These are phyloP conservation scores for Pseudogymnoascus sp. DNA, from an alignment of 2,329 filamentous ascomycete genomes.

Conservation along the genomic window DNA sequence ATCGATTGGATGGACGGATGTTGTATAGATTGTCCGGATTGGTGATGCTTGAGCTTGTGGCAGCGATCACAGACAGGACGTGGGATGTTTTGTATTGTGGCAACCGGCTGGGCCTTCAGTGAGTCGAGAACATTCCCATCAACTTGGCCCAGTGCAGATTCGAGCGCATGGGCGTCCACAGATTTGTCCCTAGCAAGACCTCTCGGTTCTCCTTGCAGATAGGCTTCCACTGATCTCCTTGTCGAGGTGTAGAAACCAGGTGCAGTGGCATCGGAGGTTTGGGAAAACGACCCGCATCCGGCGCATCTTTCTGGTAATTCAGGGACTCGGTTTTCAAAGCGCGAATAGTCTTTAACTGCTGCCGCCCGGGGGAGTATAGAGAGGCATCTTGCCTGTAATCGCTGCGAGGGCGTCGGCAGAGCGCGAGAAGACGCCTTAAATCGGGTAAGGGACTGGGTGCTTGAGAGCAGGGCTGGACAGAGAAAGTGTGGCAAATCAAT, in stretches of 20 bases:
- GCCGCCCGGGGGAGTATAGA: neutral
- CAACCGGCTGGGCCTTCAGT: constrained; percentile 1
- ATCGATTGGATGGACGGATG: constrained; percentile 78
- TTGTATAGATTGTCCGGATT: constrained; percentile 60
- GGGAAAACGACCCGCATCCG: constrained; percentile 59
- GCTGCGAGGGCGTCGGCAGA: neutral
- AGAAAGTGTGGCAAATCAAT: constrained; percentile 41
- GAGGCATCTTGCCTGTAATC: neutral
- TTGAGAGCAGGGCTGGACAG: constrained; percentile 35
- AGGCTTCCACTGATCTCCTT: constrained; percentile 45
- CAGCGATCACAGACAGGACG: constrained; percentile 77
- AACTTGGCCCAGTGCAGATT: constrained; percentile 1
- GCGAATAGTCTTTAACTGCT: neutral
- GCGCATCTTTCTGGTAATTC: constrained; percentile 50
- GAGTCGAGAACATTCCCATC: neutral
- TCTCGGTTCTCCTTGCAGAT: constrained; percentile 30
- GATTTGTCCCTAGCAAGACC: neutral
- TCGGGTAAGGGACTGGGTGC: neutral
- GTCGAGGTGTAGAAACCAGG: constrained; percentile 50
- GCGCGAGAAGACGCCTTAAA: neutral
- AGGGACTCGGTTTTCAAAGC: neutral
- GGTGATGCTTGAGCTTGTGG: constrained; percentile 72
- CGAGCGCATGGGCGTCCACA: neutral
- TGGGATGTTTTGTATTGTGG: constrained; percentile 22
- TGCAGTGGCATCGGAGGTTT: constrained; percentile 43